phyloP scores from a whole-genome alignment of 75 land plant genomes.

The Cunninghamia lanceolata region DNA sequence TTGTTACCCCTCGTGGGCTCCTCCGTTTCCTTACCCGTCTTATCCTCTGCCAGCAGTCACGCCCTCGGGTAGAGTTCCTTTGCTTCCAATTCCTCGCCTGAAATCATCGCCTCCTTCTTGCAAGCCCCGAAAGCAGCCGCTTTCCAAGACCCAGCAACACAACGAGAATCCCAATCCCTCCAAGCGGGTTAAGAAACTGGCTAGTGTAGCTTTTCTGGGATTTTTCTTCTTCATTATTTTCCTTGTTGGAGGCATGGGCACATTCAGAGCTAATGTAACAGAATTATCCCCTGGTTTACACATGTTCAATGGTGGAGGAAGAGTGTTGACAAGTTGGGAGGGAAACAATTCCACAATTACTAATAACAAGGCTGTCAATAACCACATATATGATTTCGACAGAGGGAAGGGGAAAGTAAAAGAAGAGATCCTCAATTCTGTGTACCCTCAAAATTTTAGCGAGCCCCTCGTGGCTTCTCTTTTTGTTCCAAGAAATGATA shows the following conservation, averaged over 20 bases:
- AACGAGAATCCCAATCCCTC: conserved; percentile 16
- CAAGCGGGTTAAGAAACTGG: conserved; percentile 68
- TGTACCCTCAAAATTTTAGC: conserved; percentile 33
- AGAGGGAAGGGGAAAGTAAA: background rate
- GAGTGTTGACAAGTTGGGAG: conserved; percentile 47
- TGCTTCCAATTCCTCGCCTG: conserved; percentile 86
- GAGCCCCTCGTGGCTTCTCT: conserved; percentile 73
- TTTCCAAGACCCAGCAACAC: conserved; percentile 8
- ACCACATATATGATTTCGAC: background rate
- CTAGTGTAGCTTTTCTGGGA: conserved; percentile 72
- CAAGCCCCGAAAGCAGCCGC: background rate
- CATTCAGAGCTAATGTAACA: background rate
- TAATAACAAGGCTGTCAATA: background rate
- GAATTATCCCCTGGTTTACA: background rate
- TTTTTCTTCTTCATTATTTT: conserved; percentile 44
- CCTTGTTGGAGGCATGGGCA: conserved; percentile 36
- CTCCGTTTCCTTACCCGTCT: conserved; percentile 54
- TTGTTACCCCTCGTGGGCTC: conserved; percentile 22
- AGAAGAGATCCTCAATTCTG: conserved; percentile 8
- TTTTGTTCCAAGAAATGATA: conserved; percentile 84
- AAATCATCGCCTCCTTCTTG: conserved; percentile 48
- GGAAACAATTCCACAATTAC: conserved; percentile 6
- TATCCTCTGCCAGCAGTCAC: conserved; percentile 43
- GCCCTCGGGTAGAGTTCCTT: conserved; percentile 46
- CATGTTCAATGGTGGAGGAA: conserved; percentile 32